A percentile compares a stretch with the other conserved stretches of the same genome.
phyloP scores from a whole-genome alignment of 805 yeast genomes.

The Candida hispaniensis region DNA sequence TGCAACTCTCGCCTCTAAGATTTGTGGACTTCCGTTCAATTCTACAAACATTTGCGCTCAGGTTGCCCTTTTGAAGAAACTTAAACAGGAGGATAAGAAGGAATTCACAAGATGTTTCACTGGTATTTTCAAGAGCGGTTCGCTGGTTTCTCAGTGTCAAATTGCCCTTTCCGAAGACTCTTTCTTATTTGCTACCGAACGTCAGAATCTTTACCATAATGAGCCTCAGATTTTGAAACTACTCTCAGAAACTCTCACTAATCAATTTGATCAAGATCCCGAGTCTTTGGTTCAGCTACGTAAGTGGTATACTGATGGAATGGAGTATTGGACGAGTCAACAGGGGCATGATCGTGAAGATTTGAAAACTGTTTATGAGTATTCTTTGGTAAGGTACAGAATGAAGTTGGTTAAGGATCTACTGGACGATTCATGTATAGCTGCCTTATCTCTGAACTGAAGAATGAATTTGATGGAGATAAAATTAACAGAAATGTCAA shows the following conservation, averaged over 20 bases:
- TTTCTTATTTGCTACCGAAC: slow-evolving; percentile 54
- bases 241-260: slow-evolving; percentile 17
- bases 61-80: slow-evolving; percentile 16
- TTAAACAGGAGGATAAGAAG: neutral
- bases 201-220: slow-evolving; percentile 54
- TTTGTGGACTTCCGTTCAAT: slow-evolving; percentile 23
- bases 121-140: slow-evolving; percentile 4
- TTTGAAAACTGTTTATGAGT: slow-evolving; percentile 9
- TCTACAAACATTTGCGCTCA: slow-evolving; percentile 32
- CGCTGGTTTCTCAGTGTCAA: slow-evolving; percentile 20
- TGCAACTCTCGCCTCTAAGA: slow-evolving; percentile 32
- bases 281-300: neutral
- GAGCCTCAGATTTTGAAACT: slow-evolving; percentile 28
- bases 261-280: neutral
- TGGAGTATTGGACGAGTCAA: slow-evolving; percentile 4
- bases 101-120: slow-evolving; percentile 1
- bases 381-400: slow-evolving; percentile 5
- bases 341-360: slow-evolving; percentile 1
- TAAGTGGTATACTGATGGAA: neutral
- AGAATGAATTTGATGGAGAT: neutral
- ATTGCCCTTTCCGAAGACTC: slow-evolving; percentile 25
- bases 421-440: neutral
- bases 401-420: slow-evolving; percentile 1
- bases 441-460: neutral
- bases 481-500: slow-evolving; percentile 1